Evolutionary conservation across 2,329 filamentous ascomycete species (phyloP), one percentile per base, ranked within the genome.

Genomic region (Tolypocladium tropicale): DNA sequence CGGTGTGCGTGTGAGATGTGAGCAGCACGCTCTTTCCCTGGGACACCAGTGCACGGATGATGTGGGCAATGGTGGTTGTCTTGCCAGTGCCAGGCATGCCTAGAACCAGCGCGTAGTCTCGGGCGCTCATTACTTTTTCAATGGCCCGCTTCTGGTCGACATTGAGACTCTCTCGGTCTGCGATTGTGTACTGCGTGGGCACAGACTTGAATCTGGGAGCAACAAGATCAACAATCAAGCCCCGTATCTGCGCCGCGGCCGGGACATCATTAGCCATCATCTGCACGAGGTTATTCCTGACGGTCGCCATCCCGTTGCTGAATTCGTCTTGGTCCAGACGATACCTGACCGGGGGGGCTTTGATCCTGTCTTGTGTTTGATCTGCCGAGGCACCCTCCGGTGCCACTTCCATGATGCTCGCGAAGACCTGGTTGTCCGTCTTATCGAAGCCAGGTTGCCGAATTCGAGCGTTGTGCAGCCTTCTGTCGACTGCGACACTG

Each of bases 21-120:
- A 99, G 76, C 7, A 99, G 76, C 16, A 99, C 91, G 56, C 89
- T 95, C 73, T 97, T 97, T 12, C 90, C 88, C 69, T 95, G 89
- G 0, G 87, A 84, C 6, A 94, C 87, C 33, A 99, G 78, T 1
- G 93, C 90, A 49, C 90, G 86, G 64, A 99, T 97, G 63, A 99
- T 96, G 68, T 97, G 92, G 6, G 93, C 91, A 65, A 99, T 97
- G 0, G 94, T 99, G 0, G 94, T 99, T 3, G 94, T 99, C 72
- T 99, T 99, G 57, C 94, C 94, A 0, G 94, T 99, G 9, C 94
- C 94, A 2, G 94, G 94, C 94, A 99, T 99, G 32, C 94, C 94
- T 23, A 99, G 82, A 14, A 99, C 92, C n/a, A 99, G 78, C 9
- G 94, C 93, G 70, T 97, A 99, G 73, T 99, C 92, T 62, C 89